Evolutionary conservation across 2,329 filamentous ascomycete species (phyloP).

Genomic region (Cryoendolithus antarcticus): DNA sequence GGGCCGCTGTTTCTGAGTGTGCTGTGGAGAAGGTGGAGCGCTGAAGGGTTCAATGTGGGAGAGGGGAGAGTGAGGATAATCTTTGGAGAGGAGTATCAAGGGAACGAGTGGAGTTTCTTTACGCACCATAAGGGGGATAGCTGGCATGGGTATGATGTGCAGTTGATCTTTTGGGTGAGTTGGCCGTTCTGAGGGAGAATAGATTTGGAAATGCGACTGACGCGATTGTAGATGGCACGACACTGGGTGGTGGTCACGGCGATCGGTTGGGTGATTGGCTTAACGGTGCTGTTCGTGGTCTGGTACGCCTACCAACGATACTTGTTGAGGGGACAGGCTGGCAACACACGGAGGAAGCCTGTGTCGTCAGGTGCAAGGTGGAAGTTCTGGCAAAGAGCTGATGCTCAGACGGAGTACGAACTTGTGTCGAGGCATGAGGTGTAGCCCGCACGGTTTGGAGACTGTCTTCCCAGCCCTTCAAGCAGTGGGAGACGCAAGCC

Average conservation of each 20-base stretch:
- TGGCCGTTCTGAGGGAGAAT: background rate
- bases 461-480: too few relatives aligned
- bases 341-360: constrained; percentile 14
- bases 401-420: constrained; percentile 18
- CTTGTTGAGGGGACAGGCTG: constrained; percentile 10
- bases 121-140: constrained; percentile 52
- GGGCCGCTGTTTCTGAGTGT: constrained; percentile 66
- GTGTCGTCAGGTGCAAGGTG: constrained; percentile 11
- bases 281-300: constrained; percentile 33
- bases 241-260: constrained; percentile 45
- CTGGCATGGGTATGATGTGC: constrained; percentile 53
- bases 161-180: constrained; percentile 51
- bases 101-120: constrained; percentile 60
- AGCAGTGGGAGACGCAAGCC: too few relatives aligned
- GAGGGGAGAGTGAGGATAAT: constrained; percentile 52
- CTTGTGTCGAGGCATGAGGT: constrained; percentile 20
- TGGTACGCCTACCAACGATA: constrained; percentile 41
- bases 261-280: constrained; percentile 37
- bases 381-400: constrained; percentile 19
- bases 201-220: background rate
- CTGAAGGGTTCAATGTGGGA: constrained; percentile 32
- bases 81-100: constrained; percentile 59
- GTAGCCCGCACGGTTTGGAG: constrained; percentile 2
- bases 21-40: constrained; percentile 62
- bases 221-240: constrained; percentile 25